Conservation (phyloP, 805 yeast species). For the Clavispora fructus region DNA sequence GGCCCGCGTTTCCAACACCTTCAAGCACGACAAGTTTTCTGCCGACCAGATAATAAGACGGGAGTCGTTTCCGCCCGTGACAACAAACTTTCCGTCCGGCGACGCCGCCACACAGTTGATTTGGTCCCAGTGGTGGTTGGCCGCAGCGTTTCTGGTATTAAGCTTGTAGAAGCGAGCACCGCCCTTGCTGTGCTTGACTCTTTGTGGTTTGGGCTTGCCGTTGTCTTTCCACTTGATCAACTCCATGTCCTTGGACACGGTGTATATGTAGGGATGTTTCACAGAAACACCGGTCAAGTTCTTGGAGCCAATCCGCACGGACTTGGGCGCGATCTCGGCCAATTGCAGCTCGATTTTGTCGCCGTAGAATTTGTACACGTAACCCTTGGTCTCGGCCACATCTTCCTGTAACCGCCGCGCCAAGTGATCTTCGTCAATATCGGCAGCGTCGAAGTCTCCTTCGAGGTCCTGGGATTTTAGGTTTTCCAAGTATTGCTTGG, state of each 20-base stretch:
- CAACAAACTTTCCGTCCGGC: constrained; percentile 82
- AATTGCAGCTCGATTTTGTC: constrained; percentile 40
- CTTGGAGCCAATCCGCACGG: constrained; percentile 58
- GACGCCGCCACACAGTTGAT: constrained; percentile 76
- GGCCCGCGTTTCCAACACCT: constrained; percentile 74
- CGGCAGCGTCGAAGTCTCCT: constrained; percentile 79
- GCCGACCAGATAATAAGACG: constrained; percentile 82
- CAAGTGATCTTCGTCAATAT: constrained; percentile 81
- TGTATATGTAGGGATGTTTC: constrained; percentile 59
- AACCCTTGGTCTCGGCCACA: constrained; percentile 86
- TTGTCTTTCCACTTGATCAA: constrained; percentile 76
- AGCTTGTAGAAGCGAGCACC: constrained; percentile 42
- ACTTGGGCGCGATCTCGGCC: constrained; percentile 27
- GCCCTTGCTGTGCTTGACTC: constrained; percentile 61
- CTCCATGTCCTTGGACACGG: constrained; percentile 77
- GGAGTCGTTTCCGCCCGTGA: constrained; percentile 85
- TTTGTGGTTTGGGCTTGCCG: constrained; percentile 46
- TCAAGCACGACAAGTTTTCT: constrained; percentile 68
- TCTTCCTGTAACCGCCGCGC: constrained; percentile 77
- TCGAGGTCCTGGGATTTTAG: constrained; percentile 52
- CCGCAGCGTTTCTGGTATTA: constrained; percentile 42
- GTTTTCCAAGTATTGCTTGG: constrained; percentile 84
- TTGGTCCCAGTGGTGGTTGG: constrained; percentile 72
- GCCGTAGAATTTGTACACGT: constrained; percentile 64
- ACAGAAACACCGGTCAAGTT: constrained; percentile 54